Evolutionary conservation across 768 basidiomycete genomes (phyloP), one percentile per base, ranked within the genome.

Genomic region (Fibroporia radiculosa): DNA sequence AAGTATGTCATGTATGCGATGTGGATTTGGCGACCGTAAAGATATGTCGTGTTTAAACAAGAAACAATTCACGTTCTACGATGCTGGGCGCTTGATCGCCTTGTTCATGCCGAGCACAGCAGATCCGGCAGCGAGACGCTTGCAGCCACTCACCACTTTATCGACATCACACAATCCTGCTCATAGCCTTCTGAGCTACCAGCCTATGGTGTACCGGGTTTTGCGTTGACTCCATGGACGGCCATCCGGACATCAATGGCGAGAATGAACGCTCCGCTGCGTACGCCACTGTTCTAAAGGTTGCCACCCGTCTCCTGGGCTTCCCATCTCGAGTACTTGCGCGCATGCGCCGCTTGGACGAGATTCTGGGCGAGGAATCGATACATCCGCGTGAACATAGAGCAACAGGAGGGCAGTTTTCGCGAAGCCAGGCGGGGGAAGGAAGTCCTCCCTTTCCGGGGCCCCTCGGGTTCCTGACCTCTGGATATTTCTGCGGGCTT

Each of bases 381-480:
- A 19, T 44, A 22, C 27, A 37, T 10, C 10, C 44, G 23, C 24
- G 36, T 12, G 44, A 37, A 42, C 36, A 44, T 50, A 43, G 45
- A 32, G 52, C 44, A 40, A 3, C 35, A 18, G 11, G 33, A 31
- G 3, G 26, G 28, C 24, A 33, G 29, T 6, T 40, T 37, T 18
- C 18, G 13, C 11, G 29, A 16, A 23, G 40, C 28, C 13, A 40
- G 22, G 23, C 34, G 34, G 6, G 34, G 34, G 20, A 19, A 44
- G 7, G 43, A 44, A n/a, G 6, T n/a, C 43, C 23, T 37, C 23
- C 47, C 53, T 53, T 80, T 35, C 79, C 81, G 0, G 80, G 78
- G 0, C 82, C 80, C 1, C 82, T 77, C 73, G 78, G 72, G 0
- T 88, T 89, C 66, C 68, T 85, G 45, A 82, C 80, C 0, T 86